Evolutionary conservation across 306 rosid species (phyloP), one percentile per base, ranked within the genome.

Genomic region (Benincasa hispida): DNA sequence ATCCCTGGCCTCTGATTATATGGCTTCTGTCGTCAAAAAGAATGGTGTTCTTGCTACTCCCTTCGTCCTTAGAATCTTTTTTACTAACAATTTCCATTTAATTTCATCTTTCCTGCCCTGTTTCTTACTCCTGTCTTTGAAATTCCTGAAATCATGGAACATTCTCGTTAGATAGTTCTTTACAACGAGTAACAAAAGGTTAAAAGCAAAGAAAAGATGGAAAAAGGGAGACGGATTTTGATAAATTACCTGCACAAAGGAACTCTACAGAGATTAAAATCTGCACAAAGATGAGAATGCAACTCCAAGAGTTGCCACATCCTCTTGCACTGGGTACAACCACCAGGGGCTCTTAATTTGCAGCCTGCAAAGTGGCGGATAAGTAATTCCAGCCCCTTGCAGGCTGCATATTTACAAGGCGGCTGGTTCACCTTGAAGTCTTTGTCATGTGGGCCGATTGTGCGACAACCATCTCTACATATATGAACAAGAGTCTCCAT

Each of bases 401-500:
- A 93, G 34, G 98, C 91, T 58, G 54, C 79, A 83, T 85, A 93
- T n/a, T 75, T 60, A 60, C 98, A 93, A 19, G 96, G 92, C 9
- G 76, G 82, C 76, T 88, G 89, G 84, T 90, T 89, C 74, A 74
- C 82, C 76, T 84, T 87, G 61, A 93, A 87, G 78, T 87, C 98
- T 84, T 91, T 91, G 39, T 91, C 91, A 1, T 82, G 85, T 8
- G 98, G 98, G 10, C 97, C 97, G 77, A 91, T 93, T 69, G 98
- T 93, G 80, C 78, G 80, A 77, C 98, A 93, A 41, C 98, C 98
- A 79, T 93, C 98, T 87, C 84, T 86, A 65, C 89, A 93, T 78
- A 93, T 91, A 82, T 93, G 98, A 78, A 93, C 92, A 56, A 93
- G 90, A 81, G 98, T 96, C 89, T 93, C 98, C 98, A 93, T 93